Base-by-base conservation (phyloP, 345 rosid species). In the Eucalyptus shirleyi region DNA sequence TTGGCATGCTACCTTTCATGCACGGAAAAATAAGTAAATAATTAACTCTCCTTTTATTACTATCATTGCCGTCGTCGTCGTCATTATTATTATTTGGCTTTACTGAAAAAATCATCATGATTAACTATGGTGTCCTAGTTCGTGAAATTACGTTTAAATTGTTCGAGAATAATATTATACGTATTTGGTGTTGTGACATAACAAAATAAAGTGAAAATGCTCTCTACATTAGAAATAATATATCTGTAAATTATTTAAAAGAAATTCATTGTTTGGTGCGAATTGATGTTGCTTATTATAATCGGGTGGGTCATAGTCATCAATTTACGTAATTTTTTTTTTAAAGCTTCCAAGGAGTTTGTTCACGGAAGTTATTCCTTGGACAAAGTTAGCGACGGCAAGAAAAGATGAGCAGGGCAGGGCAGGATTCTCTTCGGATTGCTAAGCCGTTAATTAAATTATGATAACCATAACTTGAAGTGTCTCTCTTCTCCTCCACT, bases 41-140 rank as follows among this genome's bases (percentile, higher is more conserved):
- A 34, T 34, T 18, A 34, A 40, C 12, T 9, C 44, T 34, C 37
- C 82, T 72, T 18, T 72, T 18, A 11, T 34, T 9, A 72, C 18
- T 34, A 34, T 34, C 18, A 19, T 19, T 1, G 4, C 7, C 6
- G n/a, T 60, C 5, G 15, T 62, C 2, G 16, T 30, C 1, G 0
- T 9, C 9, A 69, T 34, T 67, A 62, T 13, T 67, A 16, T 32
- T 34, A 34, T 34, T 34, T 69, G 81, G 44, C 44, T 18, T 30
- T 18, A 72, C 40, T 18, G 44, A 37, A 34, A 69, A 18, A 34
- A 18, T 9, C 45, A 72, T 72, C 82, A 34, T 34, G 26, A 19
- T 72, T 19, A 19, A 72, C 44, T 37, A 34, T 72, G 44, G 26
- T 37, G 82, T 23, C 5, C 26, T 1, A 2, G 5, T 18, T 37